Evolutionary conservation across 2,329 filamentous ascomycete species (phyloP), one percentile per base, ranked within the genome.

Genomic region (Alternaria sp.): DNA sequence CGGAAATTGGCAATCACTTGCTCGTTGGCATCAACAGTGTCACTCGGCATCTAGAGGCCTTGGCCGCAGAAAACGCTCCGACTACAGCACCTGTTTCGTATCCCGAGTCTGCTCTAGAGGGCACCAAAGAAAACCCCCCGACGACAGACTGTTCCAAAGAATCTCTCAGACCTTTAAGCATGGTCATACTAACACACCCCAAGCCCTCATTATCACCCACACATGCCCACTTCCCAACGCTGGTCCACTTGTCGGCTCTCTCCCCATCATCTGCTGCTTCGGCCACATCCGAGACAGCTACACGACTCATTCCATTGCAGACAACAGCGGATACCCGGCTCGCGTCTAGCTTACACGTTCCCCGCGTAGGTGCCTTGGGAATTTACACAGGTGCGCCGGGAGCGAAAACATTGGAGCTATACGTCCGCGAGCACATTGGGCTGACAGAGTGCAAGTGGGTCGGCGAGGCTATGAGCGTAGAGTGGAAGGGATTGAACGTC

Each of bases 1-100:
- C 77, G 56, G 65, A 69, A 6, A 79, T 92, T 9, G 78, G 80
- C n/a, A 79, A 80, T 4, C 85, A 85, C 65, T 75, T 93, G 43
- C 87, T 92, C 53, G 80, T 92, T 51, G 91, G 92, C 3, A 81
- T 93, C 47, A 87, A 89, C 69, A 84, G 81, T 61, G 88, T 92
- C 61, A 89, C 87, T 6, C 85, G 87, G 18, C 83, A 82, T 53
- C 83, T 94, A 3, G 85, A 89, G 64, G 74, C 78, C 20, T 71
- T 80, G 26, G 79, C 83, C 5, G 66, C 76, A n/a, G 61, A 53
- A 9, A 69, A 58, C 2, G 66, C 71, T 41, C 71, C 70, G 11
- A 28, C 61, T 12, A 65, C 66, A 5, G 28, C 61, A 53, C 63
- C 60, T 45, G 11, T 55, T 25, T 37, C 25, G n/a, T 26, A 47